These are phyloP conservation scores for Coriolopsis trogii DNA, from an alignment of 1,284 basidiomycete species.

Conservation along the genomic window DNA sequence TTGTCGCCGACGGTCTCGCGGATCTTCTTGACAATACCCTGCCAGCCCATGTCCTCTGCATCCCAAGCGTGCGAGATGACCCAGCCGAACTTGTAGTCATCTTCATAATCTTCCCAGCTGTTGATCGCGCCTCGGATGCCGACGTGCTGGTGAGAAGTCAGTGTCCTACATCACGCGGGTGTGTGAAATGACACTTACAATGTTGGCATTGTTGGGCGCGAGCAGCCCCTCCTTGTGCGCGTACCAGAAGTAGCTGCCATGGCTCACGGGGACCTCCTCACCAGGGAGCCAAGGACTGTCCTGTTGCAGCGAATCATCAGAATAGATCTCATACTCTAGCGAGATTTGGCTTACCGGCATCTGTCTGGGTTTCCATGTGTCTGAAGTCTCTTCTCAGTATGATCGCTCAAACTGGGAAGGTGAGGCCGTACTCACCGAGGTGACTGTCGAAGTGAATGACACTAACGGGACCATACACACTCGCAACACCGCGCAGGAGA, in stretches of 20 bases:
- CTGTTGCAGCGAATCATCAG: no score
- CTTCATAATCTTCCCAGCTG: slow-evolving; percentile 37
- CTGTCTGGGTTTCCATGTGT: slow-evolving; percentile 36
- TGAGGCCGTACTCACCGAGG: slow-evolving; percentile 33
- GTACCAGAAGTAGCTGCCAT: slow-evolving; percentile 46
- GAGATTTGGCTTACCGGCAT: slow-evolving; percentile 19
- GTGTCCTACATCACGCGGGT: no score
- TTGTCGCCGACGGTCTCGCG: slow-evolving; percentile 37
- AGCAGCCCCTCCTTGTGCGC: slow-evolving; percentile 42
- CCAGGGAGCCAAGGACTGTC: slow-evolving; percentile 37
- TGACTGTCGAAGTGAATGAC: slow-evolving; percentile 47
- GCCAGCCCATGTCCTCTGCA: slow-evolving; percentile 38
- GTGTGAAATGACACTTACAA: slow-evolving; percentile 33
- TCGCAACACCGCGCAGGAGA: slow-evolving; percentile 38
- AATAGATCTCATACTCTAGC: no score
- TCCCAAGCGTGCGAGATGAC: slow-evolving; percentile 39
- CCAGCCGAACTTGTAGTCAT: slow-evolving; percentile 37
- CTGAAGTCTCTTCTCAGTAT: slow-evolving; percentile 22
- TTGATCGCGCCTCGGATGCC: slow-evolving; percentile 37
- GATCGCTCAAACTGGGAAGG: not conserved
- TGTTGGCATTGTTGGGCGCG: slow-evolving; percentile 41
- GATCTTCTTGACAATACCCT: slow-evolving; percentile 38
- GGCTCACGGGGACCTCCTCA: slow-evolving; percentile 39
- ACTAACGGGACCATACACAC: slow-evolving; percentile 41
- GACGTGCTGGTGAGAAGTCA: no score